Percentiles rank a stretch among this genome's conserved stretches.
Evolutionary conservation across 208 protist genomes (phyloP).

Genomic region (Phytomonas serpens): DNA sequence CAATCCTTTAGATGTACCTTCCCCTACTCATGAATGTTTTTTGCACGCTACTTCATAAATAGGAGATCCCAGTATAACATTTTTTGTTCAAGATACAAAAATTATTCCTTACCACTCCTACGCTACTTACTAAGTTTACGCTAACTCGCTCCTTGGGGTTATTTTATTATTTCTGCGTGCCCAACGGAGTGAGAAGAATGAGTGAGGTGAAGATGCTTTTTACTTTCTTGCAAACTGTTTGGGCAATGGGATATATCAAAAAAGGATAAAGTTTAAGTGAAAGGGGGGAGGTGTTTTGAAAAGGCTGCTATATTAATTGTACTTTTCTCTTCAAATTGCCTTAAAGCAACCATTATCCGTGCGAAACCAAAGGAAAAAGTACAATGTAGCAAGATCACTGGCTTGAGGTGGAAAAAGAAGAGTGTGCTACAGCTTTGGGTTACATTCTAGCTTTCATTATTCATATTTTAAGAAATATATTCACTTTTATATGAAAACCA

Average conservation of each 20-base stretch:
- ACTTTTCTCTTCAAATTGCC: background rate
- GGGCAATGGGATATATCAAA: background rate
- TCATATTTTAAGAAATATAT: slow-evolving; percentile 6
- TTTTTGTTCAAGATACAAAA: background rate
- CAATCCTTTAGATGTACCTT: background rate
- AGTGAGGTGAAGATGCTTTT: background rate
- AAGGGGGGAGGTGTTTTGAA: background rate
- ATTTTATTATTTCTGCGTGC: background rate
- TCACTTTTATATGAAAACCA: background rate
- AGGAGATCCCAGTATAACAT: background rate
- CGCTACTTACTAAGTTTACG: background rate
- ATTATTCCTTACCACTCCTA: background rate
- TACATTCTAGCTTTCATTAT: background rate
- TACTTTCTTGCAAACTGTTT: background rate
- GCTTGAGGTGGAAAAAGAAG: slow-evolving; percentile 6
- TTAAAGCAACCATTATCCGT: background rate
- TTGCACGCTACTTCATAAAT: background rate
- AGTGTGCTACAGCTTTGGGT: slow-evolving; percentile 9
- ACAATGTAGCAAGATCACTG: background rate
- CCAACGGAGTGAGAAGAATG: background rate
- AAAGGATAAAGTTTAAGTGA: background rate
- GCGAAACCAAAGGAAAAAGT: background rate
- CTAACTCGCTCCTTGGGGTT: background rate
- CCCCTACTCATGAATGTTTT: background rate
- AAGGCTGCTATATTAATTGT: background rate